Evolutionary conservation across 768 basidiomycete genomes (phyloP), one percentile per base, ranked within the genome.

Genomic region (Trametes cinnabarina): DNA sequence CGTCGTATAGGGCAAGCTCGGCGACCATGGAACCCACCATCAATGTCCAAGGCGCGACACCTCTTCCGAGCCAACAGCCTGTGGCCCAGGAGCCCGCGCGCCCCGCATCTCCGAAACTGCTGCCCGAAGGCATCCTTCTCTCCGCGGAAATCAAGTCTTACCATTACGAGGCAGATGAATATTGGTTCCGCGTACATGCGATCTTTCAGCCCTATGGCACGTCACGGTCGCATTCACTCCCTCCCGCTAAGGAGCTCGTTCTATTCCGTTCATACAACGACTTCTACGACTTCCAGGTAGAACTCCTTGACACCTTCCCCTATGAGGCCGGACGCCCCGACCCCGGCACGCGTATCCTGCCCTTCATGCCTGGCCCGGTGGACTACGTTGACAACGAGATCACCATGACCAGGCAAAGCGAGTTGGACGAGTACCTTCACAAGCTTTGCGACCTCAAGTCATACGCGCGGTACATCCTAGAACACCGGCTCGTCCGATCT

Each of bases 331-430:
- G 97, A 20, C 83, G 91, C 15, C 74, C 86, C 34, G 77, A 82
- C 10, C 79, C 79, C 26, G 76, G 83, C 61, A 79, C 79, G 9
- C 82, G 97, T 34, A 88, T 96, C 49, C 76, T 99, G 25, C 97
- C 97, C 1, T 98, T 85, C 73, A 99, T 99, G 97, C 97, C 97
- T 3, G 97, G 97, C 3, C 97, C 95, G 5, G 84, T 90, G 7
- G 80, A 88, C 23, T 76, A 86, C 19, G 93, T 98, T 32, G 87
- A 94, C 73, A 88, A 92, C 62, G 79, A 80, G 39, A 78, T 98
- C 62, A 96, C 94, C 25, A 85, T 88, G 15, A 82, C 84, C 32
- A 79, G 97, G 52, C 82, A 88, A 59, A 79, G 77, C 19, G 97
- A 98, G 67, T 80, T 99, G 26, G 90, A 97, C 66, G 87, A 89